Conservation (phyloP, 805 yeast species). For the Metschnikowia baotianmanensis region DNA sequence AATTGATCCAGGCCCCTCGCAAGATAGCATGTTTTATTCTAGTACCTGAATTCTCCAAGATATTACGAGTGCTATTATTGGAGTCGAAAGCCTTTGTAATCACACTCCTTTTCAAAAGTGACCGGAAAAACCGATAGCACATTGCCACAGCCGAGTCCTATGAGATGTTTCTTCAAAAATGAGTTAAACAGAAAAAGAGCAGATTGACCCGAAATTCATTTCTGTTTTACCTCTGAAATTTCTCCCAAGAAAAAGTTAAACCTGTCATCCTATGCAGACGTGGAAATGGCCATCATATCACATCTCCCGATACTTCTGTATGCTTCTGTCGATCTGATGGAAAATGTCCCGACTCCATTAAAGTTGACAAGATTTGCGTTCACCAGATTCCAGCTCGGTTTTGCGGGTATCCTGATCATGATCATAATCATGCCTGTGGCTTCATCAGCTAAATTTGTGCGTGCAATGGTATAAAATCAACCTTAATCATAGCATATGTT, state of each 20-base stretch:
- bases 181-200: conserved; percentile 42
- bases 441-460: conserved; percentile 78
- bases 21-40: no score
- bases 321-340: conserved; percentile 78
- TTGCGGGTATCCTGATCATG: conserved; percentile 79
- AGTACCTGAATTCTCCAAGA: no score
- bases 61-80: no score
- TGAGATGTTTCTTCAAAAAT: conserved; percentile 67
- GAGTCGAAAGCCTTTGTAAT: conserved; percentile 71
- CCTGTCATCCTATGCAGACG: conserved; percentile 77
- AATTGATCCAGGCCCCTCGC: no score
- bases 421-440: conserved; percentile 79
- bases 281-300: conserved; percentile 65
- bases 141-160: conserved; percentile 49
- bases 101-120: conserved; percentile 65
- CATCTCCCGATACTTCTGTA: conserved; percentile 85
- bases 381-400: conserved; percentile 74
- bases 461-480: conserved; percentile 73
- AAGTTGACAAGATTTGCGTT: conserved; percentile 32
- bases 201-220: conserved; percentile 57
- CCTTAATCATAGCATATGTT: conserved; percentile 92
- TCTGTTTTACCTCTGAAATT: conserved; percentile 78
- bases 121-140: conserved; percentile 39
- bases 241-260: conserved; percentile 83
- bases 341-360: conserved; percentile 44